Conservation (phyloP, 2,329 filamentous ascomycete species). For the Parafenestella ontariensis region DNA sequence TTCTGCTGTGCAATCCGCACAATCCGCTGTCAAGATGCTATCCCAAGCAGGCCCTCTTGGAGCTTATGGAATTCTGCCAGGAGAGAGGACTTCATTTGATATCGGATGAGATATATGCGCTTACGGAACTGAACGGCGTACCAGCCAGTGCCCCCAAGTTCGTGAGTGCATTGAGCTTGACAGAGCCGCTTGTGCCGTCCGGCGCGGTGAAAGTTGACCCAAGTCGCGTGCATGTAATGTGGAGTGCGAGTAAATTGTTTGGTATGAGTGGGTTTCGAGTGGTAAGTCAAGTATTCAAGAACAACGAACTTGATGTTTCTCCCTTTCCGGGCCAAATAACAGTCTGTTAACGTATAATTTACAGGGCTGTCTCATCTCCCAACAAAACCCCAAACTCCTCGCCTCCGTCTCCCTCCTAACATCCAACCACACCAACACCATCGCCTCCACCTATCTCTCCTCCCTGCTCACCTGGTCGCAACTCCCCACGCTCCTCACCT, state of each 20-base stretch:
- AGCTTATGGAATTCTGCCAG: conserved; percentile 44
- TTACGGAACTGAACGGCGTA: conserved; percentile 17
- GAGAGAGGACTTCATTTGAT: conserved; percentile 39
- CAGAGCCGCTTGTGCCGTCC: conserved; percentile 34
- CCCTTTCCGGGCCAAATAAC: no score
- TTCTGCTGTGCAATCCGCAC: conserved; percentile 38
- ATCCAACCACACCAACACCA: conserved; percentile 21
- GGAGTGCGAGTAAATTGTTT: conserved; percentile 41
- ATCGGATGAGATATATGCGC: conserved; percentile 36
- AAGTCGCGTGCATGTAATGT: conserved; percentile 39
- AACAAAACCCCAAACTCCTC: conserved; percentile 35
- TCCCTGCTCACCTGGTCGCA: conserved; percentile 34
- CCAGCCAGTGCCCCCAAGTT: conserved; percentile 21
- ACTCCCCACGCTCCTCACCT: conserved; percentile 33
- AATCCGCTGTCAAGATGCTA: conserved; percentile 39
- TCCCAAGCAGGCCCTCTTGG: conserved; percentile 30
- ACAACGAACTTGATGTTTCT: no score
- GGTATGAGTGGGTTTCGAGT: conserved; percentile 37
- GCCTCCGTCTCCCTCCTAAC: conserved; percentile 26
- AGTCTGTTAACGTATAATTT: background rate
- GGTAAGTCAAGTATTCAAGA: no score
- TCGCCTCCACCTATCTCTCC: conserved; percentile 29
- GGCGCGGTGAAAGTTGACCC: conserved; percentile 44
- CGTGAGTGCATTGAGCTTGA: conserved; percentile 33
- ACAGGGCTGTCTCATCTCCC: conserved; percentile 44